Conservation (phyloP, 2,329 filamentous ascomycete genomes). For the Trichoderma asperellum region DNA sequence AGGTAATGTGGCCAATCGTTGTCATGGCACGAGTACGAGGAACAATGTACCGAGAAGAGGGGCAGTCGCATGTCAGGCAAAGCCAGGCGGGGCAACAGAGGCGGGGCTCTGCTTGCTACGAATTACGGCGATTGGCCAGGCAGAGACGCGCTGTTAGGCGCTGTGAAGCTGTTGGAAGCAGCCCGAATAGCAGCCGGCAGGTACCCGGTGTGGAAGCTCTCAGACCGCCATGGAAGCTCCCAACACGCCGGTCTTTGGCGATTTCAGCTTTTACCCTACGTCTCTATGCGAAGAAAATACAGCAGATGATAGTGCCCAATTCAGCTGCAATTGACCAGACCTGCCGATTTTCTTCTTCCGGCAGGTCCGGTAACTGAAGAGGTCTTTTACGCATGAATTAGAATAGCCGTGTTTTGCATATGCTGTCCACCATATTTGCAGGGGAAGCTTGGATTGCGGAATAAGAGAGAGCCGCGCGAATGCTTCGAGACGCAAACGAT, state of each 20-base stretch:
- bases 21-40: background rate
- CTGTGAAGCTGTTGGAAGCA: background rate
- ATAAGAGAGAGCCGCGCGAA: background rate
- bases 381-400: background rate
- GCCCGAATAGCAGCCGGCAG: background rate
- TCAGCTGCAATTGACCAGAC: background rate
- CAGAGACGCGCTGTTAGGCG: background rate
- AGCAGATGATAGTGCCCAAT: background rate
- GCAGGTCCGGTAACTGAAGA: background rate
- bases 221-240: constrained; percentile 7
- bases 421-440: too few relatives aligned
- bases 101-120: background rate
- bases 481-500: too few relatives aligned
- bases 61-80: background rate
- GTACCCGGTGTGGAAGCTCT: constrained; percentile 14
- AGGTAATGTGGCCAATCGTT: constrained; percentile 27
- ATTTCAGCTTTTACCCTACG: background rate
- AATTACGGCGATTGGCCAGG: background rate
- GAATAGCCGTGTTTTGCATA: background rate
- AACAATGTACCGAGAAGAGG: constrained; percentile 25
- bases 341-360: background rate
- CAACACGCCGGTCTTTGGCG: background rate
- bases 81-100: constrained; percentile 16
- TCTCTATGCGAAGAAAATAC: background rate
- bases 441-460: background rate